These are phyloP conservation scores for Verticillium dahliae DNA, from an alignment of 2,329 filamentous ascomycete species.

Conservation along the genomic window DNA sequence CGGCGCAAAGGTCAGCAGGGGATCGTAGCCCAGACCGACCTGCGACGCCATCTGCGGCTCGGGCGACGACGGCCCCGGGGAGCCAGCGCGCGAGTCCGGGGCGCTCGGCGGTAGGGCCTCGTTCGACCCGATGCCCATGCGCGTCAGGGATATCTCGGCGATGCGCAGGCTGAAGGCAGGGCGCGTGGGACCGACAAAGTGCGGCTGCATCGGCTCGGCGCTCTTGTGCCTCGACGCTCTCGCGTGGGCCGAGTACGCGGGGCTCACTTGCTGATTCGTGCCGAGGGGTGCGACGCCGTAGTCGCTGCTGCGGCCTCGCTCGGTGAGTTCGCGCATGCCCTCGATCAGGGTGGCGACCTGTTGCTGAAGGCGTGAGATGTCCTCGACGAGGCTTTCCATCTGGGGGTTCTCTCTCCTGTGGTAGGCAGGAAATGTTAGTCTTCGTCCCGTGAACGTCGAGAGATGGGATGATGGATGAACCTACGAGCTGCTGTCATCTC, in stretches of 20 bases:
- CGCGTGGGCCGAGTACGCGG: slow-evolving; percentile 3
- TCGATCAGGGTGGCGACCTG: slow-evolving; percentile 21
- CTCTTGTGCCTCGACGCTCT: slow-evolving; percentile 3
- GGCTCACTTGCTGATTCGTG: slow-evolving; percentile 4
- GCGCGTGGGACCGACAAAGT: slow-evolving; percentile 29
- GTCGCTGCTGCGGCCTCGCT: slow-evolving; percentile 8
- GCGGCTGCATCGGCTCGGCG: slow-evolving; percentile 21
- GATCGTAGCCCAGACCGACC: slow-evolving; percentile 8
- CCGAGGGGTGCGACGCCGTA: neutral
- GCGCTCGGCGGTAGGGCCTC: slow-evolving; percentile 18
- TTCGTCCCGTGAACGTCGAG: neutral
- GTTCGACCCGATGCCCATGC: slow-evolving; percentile 24
- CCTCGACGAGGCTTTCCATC: slow-evolving; percentile 17
- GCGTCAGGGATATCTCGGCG: slow-evolving; percentile 25
- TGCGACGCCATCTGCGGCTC: slow-evolving; percentile 1
- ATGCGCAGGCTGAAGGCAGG: slow-evolving; percentile 27
- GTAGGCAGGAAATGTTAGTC: neutral
- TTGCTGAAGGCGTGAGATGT: slow-evolving; percentile 20
- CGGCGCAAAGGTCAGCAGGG: slow-evolving; percentile 3
- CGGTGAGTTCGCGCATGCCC: slow-evolving; percentile 19
- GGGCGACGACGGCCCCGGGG: slow-evolving; percentile 1
- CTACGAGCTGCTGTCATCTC: slow-evolving; percentile 1
- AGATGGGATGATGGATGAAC: neutral
- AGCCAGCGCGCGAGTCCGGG: slow-evolving; percentile 13
- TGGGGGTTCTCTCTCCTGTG: neutral